Evolutionary conservation across 306 rosid genomes (phyloP).

Genomic region (Styphnolobium japonicum): DNA sequence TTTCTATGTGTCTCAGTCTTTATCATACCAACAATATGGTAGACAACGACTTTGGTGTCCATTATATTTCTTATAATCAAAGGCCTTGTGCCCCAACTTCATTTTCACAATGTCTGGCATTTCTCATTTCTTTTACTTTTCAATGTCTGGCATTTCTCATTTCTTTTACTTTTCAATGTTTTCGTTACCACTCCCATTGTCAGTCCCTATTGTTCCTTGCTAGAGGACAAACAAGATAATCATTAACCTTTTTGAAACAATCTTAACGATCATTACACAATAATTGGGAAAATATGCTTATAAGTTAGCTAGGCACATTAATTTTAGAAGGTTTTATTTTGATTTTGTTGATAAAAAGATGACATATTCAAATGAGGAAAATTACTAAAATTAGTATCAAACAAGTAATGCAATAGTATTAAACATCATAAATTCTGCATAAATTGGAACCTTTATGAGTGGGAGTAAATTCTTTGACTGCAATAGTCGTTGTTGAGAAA

Average conservation of each 20-base stretch:
- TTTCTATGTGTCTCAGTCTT: conserved; percentile 32
- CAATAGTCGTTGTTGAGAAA: neutral
- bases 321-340: neutral
- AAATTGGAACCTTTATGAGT: neutral
- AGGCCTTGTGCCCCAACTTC: conserved; percentile 23
- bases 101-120: conserved; percentile 28
- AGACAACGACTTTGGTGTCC: conserved; percentile 44
- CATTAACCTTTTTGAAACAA: conserved; percentile 29
- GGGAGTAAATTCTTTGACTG: conserved; percentile 18
- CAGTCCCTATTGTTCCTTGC: neutral
- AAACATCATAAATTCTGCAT: neutral
- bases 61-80: conserved; percentile 35
- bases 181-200: neutral
- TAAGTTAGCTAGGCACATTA: neutral
- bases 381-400: neutral
- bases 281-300: conserved; percentile 30
- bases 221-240: conserved; percentile 33
- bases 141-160: neutral
- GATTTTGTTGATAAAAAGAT: neutral
- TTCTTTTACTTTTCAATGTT: neutral
- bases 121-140: neutral
- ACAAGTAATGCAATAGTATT: neutral
- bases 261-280: conserved; percentile 40
- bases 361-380: neutral
- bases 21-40: conserved; percentile 41